Percentiles rank a stretch among this genome's conserved stretches.
Conservation (phyloP, 108 stramenopile genomes). For the Pseudonitzschia pungens region DNA sequence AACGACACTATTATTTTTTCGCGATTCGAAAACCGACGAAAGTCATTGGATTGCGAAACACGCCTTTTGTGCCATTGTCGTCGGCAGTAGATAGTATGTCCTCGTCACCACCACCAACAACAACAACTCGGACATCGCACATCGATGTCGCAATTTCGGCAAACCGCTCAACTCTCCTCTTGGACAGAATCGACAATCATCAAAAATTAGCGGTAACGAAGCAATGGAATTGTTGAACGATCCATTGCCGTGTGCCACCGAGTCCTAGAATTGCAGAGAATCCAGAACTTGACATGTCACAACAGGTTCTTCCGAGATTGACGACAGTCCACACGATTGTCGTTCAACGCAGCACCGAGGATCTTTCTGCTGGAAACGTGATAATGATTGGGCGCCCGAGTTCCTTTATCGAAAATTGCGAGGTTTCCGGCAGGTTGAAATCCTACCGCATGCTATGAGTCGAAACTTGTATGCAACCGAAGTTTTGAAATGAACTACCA, state of each 20-base stretch:
- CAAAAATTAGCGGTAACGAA: neutral
- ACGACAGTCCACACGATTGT: no score
- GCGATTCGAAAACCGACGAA: neutral
- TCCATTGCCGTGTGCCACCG: neutral
- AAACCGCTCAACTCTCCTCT: neutral
- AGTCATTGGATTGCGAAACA: neutral
- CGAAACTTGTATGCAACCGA: no score
- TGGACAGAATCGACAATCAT: neutral
- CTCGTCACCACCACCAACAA: neutral
- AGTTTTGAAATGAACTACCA: no score
- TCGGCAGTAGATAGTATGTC: neutral
- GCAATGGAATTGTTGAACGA: slow-evolving; percentile 4
- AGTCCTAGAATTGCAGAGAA: neutral
- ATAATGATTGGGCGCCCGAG: no score
- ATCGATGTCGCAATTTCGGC: no score
- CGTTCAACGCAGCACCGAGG: no score
- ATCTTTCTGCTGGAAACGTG: no score
- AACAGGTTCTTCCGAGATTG: no score
- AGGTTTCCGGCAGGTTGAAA: no score
- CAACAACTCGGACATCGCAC: neutral
- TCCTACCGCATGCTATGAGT: no score
- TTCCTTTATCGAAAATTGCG: no score
- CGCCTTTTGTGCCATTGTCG: neutral
- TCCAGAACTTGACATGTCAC: no score
- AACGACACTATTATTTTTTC: neutral